Evolutionary conservation across 2,329 filamentous ascomycete species (phyloP).

Genomic region (Botrytis medusae): DNA sequence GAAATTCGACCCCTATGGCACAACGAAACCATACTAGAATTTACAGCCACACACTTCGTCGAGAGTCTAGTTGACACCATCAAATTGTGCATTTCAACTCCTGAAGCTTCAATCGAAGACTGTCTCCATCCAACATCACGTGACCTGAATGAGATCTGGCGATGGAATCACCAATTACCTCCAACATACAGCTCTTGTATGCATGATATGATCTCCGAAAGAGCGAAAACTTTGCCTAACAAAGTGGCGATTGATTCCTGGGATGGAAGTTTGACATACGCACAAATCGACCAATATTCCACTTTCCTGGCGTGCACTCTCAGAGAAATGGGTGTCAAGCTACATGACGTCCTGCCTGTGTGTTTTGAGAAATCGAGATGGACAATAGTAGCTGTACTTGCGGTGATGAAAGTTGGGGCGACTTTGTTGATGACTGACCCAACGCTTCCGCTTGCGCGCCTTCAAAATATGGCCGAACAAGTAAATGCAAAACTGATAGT

Average conservation of each 20-base stretch:
- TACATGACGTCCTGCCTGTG: slow-evolving; percentile 31
- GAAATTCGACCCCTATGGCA: slow-evolving; percentile 46
- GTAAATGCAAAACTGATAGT: slow-evolving; percentile 23
- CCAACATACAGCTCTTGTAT: slow-evolving; percentile 41
- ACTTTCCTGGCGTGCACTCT: slow-evolving; percentile 30
- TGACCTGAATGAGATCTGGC: slow-evolving; percentile 50
- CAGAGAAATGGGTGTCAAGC: slow-evolving; percentile 23
- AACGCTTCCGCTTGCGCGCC: slow-evolving; percentile 33
- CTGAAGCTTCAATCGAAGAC: slow-evolving; percentile 38
- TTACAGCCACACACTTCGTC: slow-evolving; percentile 46
- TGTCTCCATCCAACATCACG: slow-evolving; percentile 40
- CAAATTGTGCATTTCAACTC: slow-evolving; percentile 39
- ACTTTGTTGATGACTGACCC: slow-evolving; percentile 40
- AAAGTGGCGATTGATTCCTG: slow-evolving; percentile 32
- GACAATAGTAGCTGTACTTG: slow-evolving; percentile 37
- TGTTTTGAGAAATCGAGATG: slow-evolving; percentile 40
- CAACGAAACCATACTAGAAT: slow-evolving; percentile 36
- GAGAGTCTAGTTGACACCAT: slow-evolving; percentile 46
- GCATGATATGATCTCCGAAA: slow-evolving; percentile 30
- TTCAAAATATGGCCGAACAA: slow-evolving; percentile 27
- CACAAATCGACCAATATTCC: slow-evolving; percentile 32
- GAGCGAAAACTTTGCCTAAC: slow-evolving; percentile 25
- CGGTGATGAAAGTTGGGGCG: slow-evolving; percentile 37
- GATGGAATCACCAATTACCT: slow-evolving; percentile 48
- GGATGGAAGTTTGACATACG: slow-evolving; percentile 34